Evolutionary conservation across 441 rosid species (phyloP), one percentile per base, ranked within the genome.

Genomic region (Aleurites moluccanus): DNA sequence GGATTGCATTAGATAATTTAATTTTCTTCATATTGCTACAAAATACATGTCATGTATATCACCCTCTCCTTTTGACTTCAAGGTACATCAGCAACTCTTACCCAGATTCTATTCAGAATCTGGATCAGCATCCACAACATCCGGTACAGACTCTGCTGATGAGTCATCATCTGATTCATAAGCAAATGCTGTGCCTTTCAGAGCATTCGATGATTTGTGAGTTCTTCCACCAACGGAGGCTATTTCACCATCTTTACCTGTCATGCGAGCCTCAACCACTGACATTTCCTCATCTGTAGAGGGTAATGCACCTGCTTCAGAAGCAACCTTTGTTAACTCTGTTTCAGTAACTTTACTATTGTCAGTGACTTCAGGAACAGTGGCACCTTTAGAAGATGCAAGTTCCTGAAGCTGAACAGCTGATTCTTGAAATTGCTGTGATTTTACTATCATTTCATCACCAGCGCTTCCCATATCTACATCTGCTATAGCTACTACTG

Each of bases 91-190:
- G 5, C 10, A 25, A 25, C 45, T 68, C 27, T 28, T 18, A 28
- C 7, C 68, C 28, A 73, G 66, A 13, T 69, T 77, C 65, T 79
- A 81, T 65, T 81, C 87, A 35, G 88, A 77, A 79, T 86, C 88
- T 25, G 83, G 82, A 66, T 84, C 86, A 4, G 68, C 86, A 42
- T 83, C 84, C 33, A 86, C 83, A 35, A 84, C 83, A 27, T 67
- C 82, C 7, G 89, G 89, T 57, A 83, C 47, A 0, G 86, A 77
- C 53, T 76, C 88, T 23, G 69, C 25, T 6, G 86, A 81, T 14
- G 75, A 69, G 67, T 83, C 82, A 1, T 72, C 27, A 47, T 82
- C 86, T 49, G 69, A 28, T 20, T 83, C 79, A 57, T 5, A 13
- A 18, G 45, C 33, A 42, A 30, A 30, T 38, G 47, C 42, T 28